phyloP scores from a whole-genome alignment of 352 stramenopile species.

The Pythium aphanidermatum region DNA sequence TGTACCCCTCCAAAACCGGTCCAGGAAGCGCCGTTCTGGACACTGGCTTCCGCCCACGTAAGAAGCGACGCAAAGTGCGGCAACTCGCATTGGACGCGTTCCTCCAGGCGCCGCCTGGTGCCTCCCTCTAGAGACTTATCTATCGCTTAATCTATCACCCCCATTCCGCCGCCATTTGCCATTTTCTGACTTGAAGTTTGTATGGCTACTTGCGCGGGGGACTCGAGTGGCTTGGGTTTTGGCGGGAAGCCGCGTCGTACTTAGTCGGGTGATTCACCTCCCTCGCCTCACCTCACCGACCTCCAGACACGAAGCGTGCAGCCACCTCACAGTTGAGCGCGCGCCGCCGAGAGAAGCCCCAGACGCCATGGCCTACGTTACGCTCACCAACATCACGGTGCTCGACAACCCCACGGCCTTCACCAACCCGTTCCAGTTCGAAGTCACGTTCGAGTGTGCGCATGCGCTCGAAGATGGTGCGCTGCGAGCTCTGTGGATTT shows the following conservation, averaged over 20 bases:
- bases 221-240: constrained; percentile 14
- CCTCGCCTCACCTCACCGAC: constrained; percentile 9
- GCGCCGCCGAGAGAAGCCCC: not conserved
- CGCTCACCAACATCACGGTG: constrained; percentile 93
- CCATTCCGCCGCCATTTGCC: not conserved
- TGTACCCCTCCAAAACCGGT: no score
- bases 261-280: constrained; percentile 12
- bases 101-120: constrained; percentile 20
- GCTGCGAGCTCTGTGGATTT: no score
- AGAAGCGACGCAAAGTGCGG: constrained; percentile 42
- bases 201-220: constrained; percentile 2
- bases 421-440: constrained; percentile 99
- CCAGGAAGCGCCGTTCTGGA: constrained; percentile 20
- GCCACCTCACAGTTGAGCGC: constrained; percentile 5
- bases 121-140: constrained; percentile 7
- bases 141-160: not conserved
- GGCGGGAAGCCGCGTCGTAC: constrained; percentile 23
- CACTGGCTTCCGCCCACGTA: constrained; percentile 26
- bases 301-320: constrained; percentile 3
- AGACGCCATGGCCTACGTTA: constrained; percentile 76
- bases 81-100: constrained; percentile 53
- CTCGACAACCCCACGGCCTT: constrained; percentile 98
- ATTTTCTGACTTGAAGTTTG: constrained; percentile 19
- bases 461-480: constrained; percentile 92
- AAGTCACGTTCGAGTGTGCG: constrained; percentile 99